Base-by-base conservation (phyloP, 768 basidiomycete species). In the Gautieria morchelliformis region DNA sequence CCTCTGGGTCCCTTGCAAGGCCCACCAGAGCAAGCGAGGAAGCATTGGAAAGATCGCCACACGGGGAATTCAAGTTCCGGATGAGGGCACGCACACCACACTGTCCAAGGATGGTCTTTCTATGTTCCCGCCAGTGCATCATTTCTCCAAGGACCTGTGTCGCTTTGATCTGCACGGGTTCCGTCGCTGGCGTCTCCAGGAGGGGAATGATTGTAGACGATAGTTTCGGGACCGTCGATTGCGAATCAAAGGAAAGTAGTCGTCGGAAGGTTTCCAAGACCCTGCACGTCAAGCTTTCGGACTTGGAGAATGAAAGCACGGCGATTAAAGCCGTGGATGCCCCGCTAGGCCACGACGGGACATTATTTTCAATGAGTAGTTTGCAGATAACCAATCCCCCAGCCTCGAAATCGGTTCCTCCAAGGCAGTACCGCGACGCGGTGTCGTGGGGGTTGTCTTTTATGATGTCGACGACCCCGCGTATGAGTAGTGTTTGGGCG, bases 91-190 rank as follows among this genome's bases (percentile, higher is more conserved):
- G 14, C 19, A 55, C 42, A n/a, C 10, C 22, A 15, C 33, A 8
- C 9, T 27, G 40, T 5, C 22, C 22, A 15, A 55, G 22, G 5
- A 55, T 55, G 41, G 30, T 2, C 41, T 42, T 45, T 45, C 53
- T n/a, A 30, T 55, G 53, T 5, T 32, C 20, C 40, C 42, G 8
- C 53, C 53, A 55, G 19, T 55, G 53, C 20, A 30, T 47, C 39
- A 55, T 42, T 45, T 55, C 53, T 20, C 30, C 53, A 44, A 55
- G 49, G n/a, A 55, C 42, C 45, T 55, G 53, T 37, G 53, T 55
- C 22, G 53, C 53, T 45, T 55, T 42, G 14, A 47, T 20, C 32
- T 45, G 40, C 3, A 47, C 30, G 22, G 27, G 14, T 32, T 45
- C 11, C 20, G 40, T 20, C 22, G 45, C 45, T 1, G 53, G 27